A percentile compares a stretch with the other conserved stretches of the same genome.
Evolutionary conservation across 495 filamentous ascomycete genomes (phyloP).

Genomic region (Haplographium delicatum): DNA sequence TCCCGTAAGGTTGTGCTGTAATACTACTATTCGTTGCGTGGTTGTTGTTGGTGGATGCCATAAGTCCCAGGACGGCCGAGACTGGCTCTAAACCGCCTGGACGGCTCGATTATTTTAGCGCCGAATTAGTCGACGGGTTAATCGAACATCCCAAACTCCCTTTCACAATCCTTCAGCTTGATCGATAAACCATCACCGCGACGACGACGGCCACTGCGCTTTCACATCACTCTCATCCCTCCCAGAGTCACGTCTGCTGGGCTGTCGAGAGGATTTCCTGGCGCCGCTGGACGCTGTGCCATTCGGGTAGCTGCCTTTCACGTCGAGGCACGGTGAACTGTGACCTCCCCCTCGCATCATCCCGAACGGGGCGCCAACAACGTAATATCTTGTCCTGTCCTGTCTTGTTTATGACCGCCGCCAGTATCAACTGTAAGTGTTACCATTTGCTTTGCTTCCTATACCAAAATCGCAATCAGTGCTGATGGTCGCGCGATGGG

Average conservation of each 20-base stretch:
- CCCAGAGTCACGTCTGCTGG: neutral
- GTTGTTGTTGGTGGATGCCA: no score
- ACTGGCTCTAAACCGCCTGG: neutral
- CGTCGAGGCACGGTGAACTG: constrained; percentile 10
- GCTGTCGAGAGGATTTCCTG: neutral
- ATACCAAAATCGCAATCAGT: neutral
- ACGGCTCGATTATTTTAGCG: neutral
- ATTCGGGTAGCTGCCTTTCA: constrained; percentile 1
- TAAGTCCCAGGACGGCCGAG: neutral
- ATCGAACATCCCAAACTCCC: neutral
- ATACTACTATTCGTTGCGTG: no score
- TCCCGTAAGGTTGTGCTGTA: no score
- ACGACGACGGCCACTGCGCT: neutral
- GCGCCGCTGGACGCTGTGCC: constrained; percentile 14
- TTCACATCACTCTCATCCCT: neutral
- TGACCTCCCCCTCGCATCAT: neutral
- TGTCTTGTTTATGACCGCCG: neutral
- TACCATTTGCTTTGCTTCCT: no score
- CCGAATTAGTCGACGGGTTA: neutral
- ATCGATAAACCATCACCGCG: neutral
- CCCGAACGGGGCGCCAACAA: constrained; percentile 1
- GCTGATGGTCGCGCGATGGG: constrained; percentile 1
- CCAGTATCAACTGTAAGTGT: constrained; percentile 6
- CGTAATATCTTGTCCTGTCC: no score
- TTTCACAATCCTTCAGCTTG: neutral